These are phyloP conservation scores for Volvox africanus DNA, from an alignment of 139 green algal species.

Conservation along the genomic window DNA sequence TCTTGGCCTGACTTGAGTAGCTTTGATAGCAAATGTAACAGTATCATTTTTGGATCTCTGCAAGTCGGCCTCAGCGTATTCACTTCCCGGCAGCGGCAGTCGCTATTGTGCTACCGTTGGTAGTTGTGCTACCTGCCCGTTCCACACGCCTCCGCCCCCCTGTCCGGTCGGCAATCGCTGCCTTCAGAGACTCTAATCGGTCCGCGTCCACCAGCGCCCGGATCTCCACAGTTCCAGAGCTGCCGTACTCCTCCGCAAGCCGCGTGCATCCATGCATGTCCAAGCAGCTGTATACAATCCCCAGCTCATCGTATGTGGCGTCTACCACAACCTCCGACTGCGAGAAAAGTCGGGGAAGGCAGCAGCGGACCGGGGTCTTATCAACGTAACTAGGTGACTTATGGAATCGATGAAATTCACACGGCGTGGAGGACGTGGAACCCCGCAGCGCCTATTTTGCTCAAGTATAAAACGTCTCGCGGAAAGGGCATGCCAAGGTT, in stretches of 20 bases:
- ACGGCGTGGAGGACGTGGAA: background rate
- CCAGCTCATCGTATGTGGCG: slow-evolving; percentile 32
- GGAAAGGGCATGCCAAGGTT: background rate
- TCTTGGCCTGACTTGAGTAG: too few relatives aligned
- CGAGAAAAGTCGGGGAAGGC: background rate
- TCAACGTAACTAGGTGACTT: background rate
- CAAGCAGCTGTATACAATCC: slow-evolving; percentile 8
- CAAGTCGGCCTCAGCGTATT: background rate
- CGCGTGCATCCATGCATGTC: background rate
- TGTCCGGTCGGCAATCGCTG: slow-evolving; percentile 21
- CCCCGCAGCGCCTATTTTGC: background rate
- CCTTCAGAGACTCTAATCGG: background rate
- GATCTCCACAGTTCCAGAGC: background rate
- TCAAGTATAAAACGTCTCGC: background rate
- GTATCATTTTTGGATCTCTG: background rate
- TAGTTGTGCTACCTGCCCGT: background rate
- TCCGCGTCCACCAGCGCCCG: slow-evolving; percentile 27
- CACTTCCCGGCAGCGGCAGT: background rate
- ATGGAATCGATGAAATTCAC: background rate
- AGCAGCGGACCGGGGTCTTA: background rate
- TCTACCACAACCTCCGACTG: slow-evolving; percentile 32
- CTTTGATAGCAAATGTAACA: too few relatives aligned
- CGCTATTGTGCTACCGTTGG: background rate
- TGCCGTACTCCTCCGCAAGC: slow-evolving; percentile 38
- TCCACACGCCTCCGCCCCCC: background rate